Evolutionary conservation across 1,284 basidiomycete species (phyloP).

Genomic region (Tilletiopsis washingtonensis): DNA sequence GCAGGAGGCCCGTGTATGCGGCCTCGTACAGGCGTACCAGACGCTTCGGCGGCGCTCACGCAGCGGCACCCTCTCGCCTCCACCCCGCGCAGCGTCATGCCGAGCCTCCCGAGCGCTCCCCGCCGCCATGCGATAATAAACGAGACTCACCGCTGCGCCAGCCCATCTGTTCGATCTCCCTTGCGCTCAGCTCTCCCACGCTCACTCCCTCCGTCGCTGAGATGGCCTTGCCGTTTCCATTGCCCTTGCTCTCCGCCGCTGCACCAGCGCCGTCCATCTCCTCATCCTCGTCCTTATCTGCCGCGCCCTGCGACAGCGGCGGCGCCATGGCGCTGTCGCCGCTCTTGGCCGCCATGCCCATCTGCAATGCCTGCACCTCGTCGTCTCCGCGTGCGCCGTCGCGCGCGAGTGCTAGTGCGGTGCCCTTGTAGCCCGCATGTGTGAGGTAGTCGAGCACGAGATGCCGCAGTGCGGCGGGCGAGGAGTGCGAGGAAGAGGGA

Average conservation of each 20-base stretch:
- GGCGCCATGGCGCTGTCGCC: not conserved
- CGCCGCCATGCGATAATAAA: no score
- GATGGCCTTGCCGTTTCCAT: not conserved
- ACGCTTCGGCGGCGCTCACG: no score
- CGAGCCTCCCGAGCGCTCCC: no score
- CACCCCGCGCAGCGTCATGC: no score
- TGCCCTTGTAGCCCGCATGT: constrained; percentile 63
- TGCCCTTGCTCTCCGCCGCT: not conserved
- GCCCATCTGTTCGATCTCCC: no score
- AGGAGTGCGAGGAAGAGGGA: constrained; percentile 1
- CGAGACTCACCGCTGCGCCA: no score
- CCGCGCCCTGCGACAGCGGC: not conserved
- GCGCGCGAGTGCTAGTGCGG: constrained; percentile 62
- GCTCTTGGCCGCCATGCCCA: no score
- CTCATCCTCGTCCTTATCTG: not conserved
- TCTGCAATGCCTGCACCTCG: not conserved
- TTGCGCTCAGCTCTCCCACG: not conserved
- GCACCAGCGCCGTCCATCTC: not conserved
- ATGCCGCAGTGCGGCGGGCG: constrained; percentile 46
- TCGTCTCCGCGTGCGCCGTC: constrained; percentile 51
- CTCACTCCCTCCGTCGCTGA: not conserved
- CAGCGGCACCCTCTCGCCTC: no score
- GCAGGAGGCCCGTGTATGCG: not conserved
- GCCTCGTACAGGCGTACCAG: no score
- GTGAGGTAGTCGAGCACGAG: constrained; percentile 72